phyloP scores from a whole-genome alignment of 2,329 filamentous ascomycete genomes.

The Hypoxylon sp. region DNA sequence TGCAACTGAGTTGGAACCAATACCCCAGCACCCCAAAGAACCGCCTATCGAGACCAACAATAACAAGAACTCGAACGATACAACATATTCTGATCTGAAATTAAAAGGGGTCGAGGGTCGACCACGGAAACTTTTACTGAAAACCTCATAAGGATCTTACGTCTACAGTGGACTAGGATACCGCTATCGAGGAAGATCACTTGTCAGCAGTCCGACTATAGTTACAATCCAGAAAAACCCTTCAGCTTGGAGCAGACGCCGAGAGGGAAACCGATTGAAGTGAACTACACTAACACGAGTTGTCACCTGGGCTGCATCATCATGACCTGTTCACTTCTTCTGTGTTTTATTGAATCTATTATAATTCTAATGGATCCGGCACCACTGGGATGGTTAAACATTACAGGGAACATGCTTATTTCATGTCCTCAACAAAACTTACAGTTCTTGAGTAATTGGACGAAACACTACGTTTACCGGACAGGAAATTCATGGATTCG shows the following conservation, averaged over 20 bases:
- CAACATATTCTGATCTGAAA: constrained; percentile 4
- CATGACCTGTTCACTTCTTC: background rate
- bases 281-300: background rate
- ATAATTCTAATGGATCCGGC: background rate
- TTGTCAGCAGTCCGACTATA: no score
- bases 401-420: background rate
- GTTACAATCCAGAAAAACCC: no score
- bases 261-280: background rate
- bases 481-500: constrained; percentile 48
- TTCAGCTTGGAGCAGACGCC: background rate
- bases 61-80: constrained; percentile 35
- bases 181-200: no score
- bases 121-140: no score
- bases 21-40: constrained; percentile 53
- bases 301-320: no score
- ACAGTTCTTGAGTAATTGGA: background rate
- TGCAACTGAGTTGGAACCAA: constrained; percentile 57
- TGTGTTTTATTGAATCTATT: no score
- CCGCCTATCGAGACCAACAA: constrained; percentile 47
- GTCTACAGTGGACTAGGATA: no score
- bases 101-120: constrained; percentile 6
- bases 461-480: background rate
- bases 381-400: background rate
- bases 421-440: no score
- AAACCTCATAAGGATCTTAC: no score